Conservation (phyloP, 345 rosid species). For the Moricandia arvensis region DNA sequence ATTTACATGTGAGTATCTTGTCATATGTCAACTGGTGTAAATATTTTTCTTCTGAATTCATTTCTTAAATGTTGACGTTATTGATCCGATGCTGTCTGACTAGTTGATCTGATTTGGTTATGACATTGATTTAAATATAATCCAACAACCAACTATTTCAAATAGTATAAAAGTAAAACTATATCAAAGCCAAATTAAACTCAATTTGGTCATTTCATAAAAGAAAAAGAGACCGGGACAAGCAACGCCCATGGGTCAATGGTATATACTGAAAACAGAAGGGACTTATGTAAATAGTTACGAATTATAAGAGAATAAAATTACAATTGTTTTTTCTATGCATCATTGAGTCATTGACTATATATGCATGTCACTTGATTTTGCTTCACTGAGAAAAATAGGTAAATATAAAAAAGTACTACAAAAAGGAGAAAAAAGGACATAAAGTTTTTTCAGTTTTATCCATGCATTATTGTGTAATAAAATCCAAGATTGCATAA, state of each 20-base stretch:
- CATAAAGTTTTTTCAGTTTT: background rate
- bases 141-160: background rate
- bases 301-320: background rate
- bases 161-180: background rate
- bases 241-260: background rate
- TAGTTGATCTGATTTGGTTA: slow-evolving; percentile 18
- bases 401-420: background rate
- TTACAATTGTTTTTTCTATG: background rate
- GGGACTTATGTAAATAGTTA: background rate
- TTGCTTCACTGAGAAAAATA: background rate
- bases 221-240: background rate
- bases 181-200: background rate
- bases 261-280: background rate
- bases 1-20: background rate
- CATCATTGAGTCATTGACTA: background rate
- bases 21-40: background rate
- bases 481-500: background rate
- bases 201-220: background rate
- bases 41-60: background rate
- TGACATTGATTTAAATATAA: background rate
- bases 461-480: background rate
- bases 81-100: slow-evolving; percentile 7
- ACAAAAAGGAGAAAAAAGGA: background rate
- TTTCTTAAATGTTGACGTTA: background rate
- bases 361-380: background rate